A percentile compares a stretch with the other conserved stretches of the same genome.
Conservation (phyloP, 306 rosid species). For the Betula pendula region DNA sequence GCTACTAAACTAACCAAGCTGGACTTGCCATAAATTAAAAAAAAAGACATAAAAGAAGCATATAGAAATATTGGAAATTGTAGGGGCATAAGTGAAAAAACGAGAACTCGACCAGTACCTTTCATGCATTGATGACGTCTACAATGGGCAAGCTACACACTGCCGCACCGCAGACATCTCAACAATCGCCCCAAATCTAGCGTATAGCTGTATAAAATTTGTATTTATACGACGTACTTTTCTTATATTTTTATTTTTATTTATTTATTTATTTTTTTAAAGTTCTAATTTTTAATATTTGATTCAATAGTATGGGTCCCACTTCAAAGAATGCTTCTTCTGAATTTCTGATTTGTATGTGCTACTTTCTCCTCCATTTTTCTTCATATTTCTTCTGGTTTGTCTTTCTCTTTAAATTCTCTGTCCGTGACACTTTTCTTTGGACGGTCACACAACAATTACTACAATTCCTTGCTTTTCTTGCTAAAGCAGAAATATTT, state of each 20-base stretch:
- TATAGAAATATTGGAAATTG: background rate
- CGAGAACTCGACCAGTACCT: background rate
- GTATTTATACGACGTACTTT: background rate
- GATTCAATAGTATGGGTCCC: constrained; percentile 36
- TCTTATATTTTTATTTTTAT: background rate
- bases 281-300: background rate
- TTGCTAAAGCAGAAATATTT: constrained; percentile 20
- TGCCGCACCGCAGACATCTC: background rate
- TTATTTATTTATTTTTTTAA: background rate
- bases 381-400: constrained; percentile 31
- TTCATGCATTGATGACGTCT: background rate
- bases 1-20: too few species aligned
- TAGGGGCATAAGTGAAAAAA: background rate
- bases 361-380: constrained; percentile 26
- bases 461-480: constrained; percentile 51
- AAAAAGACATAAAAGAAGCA: too few species aligned
- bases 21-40: background rate
- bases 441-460: constrained; percentile 33
- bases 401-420: constrained; percentile 24
- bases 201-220: background rate
- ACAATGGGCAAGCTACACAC: background rate
- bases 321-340: background rate
- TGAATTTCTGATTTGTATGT: constrained; percentile 8
- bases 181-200: background rate
- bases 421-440: constrained; percentile 17